Evolutionary conservation across 768 basidiomycete species (phyloP), one percentile per base, ranked within the genome.

Genomic region (Mycena chlorophos): DNA sequence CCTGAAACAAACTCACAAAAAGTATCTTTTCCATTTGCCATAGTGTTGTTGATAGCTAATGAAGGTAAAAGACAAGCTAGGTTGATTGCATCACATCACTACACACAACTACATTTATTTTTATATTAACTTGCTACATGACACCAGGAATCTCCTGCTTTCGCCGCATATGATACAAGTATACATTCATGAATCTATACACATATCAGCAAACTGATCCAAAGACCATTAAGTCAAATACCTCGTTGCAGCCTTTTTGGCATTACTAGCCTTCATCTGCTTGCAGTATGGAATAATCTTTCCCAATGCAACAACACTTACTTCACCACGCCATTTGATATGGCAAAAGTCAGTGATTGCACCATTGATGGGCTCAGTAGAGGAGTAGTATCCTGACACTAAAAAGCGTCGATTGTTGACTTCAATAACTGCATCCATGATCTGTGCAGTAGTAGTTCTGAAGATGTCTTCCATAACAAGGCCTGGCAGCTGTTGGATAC

Each of bases 161-260:
- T 10, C 26, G 22, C 12, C 22, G 45, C 45, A 46, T 46, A 46
- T 46, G 45, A 26, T 46, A n/a, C 14, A 46, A n/a, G 22, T 46
- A 46, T 5, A 46, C 45, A 46, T 26, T 20, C 45, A 46, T 46
- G n/a, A 46, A 46, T 46, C 45, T 46, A 46, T 23, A 46, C 23
- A 22, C n/a, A 46, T 22, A 10, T 46, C 10, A 25, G 20, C 12
- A 46, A 26, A 46, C 20, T 19, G 25, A 25, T 10, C 12, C 13
- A 6, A 26, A 46, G 45, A 14, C 6, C 12, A 27, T 23, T 10
- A 46, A 12, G 13, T 46, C 5, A 25, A 46, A 6, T 25, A 46
- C 45, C 45, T 46, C 26, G 23, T 46, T 25, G 45, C 45, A 25
- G 45, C 45, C 8, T 8, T 13, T 25, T 20, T 5, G 23, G 23